These are phyloP conservation scores for Bocquillonia castaneifolia DNA, from an alignment of 441 rosid genomes.

Conservation along the genomic window DNA sequence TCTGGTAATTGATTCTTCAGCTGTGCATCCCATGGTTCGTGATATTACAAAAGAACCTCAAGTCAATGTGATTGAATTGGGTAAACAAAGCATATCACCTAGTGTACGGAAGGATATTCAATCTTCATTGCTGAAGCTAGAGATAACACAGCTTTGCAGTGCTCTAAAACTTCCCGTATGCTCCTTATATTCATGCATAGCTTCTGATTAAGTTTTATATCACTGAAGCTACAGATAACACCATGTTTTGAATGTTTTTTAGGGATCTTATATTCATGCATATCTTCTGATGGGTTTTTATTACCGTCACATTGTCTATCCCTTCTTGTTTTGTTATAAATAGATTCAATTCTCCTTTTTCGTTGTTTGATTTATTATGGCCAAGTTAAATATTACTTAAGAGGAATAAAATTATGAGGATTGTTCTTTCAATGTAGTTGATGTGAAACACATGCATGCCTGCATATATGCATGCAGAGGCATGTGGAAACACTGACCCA, in stretches of 20 bases:
- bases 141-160: constrained; percentile 34
- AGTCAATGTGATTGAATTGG: constrained; percentile 23
- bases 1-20: constrained; percentile 5
- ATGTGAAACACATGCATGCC: too few relatives aligned
- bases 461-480: too few relatives aligned
- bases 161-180: constrained; percentile 36
- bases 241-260: neutral
- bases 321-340: neutral
- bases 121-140: constrained; percentile 26
- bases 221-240: too few relatives aligned
- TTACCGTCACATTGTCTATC: neutral
- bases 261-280: neutral
- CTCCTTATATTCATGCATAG: neutral
- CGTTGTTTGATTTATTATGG: neutral
- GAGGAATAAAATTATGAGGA: too few relatives aligned
- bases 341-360: neutral
- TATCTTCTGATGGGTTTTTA: neutral
- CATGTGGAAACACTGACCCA: too few relatives aligned
- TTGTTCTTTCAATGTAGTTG: too few relatives aligned
- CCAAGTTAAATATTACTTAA: too few relatives aligned
- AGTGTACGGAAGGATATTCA: constrained; percentile 20
- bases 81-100: constrained; percentile 12
- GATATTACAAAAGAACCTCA: constrained; percentile 13
- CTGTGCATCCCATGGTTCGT: constrained; percentile 13
- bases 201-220: neutral